phyloP scores from a whole-genome alignment of 2,329 filamentous ascomycete species.

The Calonectria hongkongensis region DNA sequence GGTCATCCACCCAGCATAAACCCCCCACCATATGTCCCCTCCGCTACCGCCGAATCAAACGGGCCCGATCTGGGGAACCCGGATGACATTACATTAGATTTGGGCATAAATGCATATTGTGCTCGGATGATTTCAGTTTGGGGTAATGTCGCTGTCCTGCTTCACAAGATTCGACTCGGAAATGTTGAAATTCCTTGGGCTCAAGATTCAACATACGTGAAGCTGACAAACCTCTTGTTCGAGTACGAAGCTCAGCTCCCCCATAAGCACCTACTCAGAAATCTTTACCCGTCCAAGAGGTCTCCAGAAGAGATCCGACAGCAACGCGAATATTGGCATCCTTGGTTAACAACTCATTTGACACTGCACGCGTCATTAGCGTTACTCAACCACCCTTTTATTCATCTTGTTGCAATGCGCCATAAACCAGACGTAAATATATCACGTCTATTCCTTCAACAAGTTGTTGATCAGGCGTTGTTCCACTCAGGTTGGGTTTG shows the following conservation, averaged over 20 bases:
- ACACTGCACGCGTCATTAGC: slow-evolving; percentile 12
- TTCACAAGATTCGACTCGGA: neutral
- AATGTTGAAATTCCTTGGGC: slow-evolving; percentile 16
- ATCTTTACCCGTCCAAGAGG: slow-evolving; percentile 13
- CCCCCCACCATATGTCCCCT: slow-evolving; percentile 2
- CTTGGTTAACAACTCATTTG: slow-evolving; percentile 10
- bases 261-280: slow-evolving; percentile 11
- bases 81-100: slow-evolving; percentile 6
- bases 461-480: neutral
- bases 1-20: neutral
- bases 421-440: slow-evolving; percentile 1
- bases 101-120: slow-evolving; percentile 15
- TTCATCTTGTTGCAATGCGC: slow-evolving; percentile 9
- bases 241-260: slow-evolving; percentile 12
- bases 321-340: slow-evolving; percentile 16
- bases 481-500: slow-evolving; percentile 13
- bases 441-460: slow-evolving; percentile 14
- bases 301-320: slow-evolving; percentile 1
- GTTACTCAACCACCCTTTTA: slow-evolving; percentile 14
- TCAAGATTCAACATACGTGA: slow-evolving; percentile 14
- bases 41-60: neutral
- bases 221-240: slow-evolving; percentile 7
- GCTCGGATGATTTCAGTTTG: slow-evolving; percentile 17
- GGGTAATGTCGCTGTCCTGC: slow-evolving; percentile 8
- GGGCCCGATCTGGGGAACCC: slow-evolving; percentile 9